Evolutionary conservation across 805 yeast genomes (phyloP).

Genomic region (Ascoidea tarda): DNA sequence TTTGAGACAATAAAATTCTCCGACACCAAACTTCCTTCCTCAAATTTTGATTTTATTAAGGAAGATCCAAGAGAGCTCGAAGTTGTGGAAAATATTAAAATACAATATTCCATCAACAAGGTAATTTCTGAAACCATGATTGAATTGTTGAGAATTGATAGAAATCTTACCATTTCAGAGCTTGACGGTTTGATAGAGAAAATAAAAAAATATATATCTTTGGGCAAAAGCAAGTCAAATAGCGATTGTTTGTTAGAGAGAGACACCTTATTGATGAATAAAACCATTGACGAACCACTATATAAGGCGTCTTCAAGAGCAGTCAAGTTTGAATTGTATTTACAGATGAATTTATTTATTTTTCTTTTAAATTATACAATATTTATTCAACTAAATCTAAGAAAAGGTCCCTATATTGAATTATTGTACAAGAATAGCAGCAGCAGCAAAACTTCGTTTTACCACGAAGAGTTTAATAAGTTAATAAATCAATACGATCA

Average conservation of each 20-base stretch:
- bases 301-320: constrained; percentile 22
- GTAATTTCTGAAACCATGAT: constrained; percentile 27
- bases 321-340: constrained; percentile 23
- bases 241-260: constrained; percentile 14
- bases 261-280: constrained; percentile 11
- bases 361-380: constrained; percentile 36
- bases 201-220: no score
- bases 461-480: background rate
- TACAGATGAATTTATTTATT: constrained; percentile 30
- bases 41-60: constrained; percentile 13
- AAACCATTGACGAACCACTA: constrained; percentile 13
- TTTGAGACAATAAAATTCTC: constrained; percentile 19
- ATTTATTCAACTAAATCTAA: constrained; percentile 29
- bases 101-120: constrained; percentile 30
- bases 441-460: background rate
- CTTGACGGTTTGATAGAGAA: no score
- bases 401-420: constrained; percentile 20
- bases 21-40: constrained; percentile 30
- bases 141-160: constrained; percentile 18
- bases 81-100: constrained; percentile 32
- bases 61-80: constrained; percentile 27
- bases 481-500: constrained; percentile 27
- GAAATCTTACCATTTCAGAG: constrained; percentile 19
- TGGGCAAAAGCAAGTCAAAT: no score
- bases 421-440: background rate